Evolutionary conservation across 2,329 filamentous ascomycete species (phyloP), one percentile per base, ranked within the genome.

Genomic region (Teratosphaeriaceae sp.): DNA sequence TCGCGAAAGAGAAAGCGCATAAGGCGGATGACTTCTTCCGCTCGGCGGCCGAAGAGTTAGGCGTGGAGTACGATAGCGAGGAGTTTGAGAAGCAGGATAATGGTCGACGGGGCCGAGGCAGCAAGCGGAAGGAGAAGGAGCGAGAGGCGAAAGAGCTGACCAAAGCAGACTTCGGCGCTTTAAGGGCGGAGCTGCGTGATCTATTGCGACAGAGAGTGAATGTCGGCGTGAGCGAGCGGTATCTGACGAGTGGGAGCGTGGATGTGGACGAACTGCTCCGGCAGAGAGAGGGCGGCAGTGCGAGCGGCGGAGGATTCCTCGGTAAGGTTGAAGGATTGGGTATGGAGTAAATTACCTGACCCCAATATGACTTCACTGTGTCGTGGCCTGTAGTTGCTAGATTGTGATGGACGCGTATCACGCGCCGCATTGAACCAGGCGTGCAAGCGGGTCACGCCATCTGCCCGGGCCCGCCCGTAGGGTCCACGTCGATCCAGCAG

Each of bases 41-140:
- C 33, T 79, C 78, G 37, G 89, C 88, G 0, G 92, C 92, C 0
- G 88, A 96, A 45, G 90, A 97, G 51, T 73, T 98, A 0, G 92
- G 92, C 1, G 86, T 97, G 0, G 90, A 96, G 40, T 95, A 94
- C 60, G 88, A 97, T 60, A 85, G 80, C 47, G 88, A 94, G 26
- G 88, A 94, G 35, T 83, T 95, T 48, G 85, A 76, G 33, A 71
- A 84, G 51, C 66, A 74, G 29, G 74, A 72, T 1, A 68, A 67
- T 6, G 78, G 80, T 5, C 74, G 85, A 0, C 54, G 61, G 16
- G 70, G 72, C 0, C 74, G 87, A 26, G 88, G 88, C 6, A 79
- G 78, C 29, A 83, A 84, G 1, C 71, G 86, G 30, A 84, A 83
- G 65, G 74, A 79, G 66, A 85, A 85, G 66, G 84, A 92, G 60